Evolutionary conservation across 257 asterid species (phyloP).

Genomic region (Rhazya stricta): DNA sequence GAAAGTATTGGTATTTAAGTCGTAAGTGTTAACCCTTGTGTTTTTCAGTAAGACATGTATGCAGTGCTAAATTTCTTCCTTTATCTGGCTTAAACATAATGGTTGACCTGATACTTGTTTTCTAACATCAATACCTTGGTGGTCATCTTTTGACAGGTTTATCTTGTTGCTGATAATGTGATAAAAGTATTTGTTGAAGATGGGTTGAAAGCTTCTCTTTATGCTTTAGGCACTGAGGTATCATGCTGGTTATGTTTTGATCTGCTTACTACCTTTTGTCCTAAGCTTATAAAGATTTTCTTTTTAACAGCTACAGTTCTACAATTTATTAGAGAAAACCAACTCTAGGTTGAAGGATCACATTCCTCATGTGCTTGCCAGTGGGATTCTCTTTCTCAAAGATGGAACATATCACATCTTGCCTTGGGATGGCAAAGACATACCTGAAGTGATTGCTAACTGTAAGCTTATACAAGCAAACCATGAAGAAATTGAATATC

Average conservation of each 20-base stretch:
- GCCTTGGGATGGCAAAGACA: slow-evolving; percentile 83
- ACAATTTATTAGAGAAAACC: slow-evolving; percentile 41
- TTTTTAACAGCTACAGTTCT: slow-evolving; percentile 72
- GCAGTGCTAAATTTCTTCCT: not conserved
- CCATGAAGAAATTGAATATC: slow-evolving; percentile 47
- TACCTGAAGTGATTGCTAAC: slow-evolving; percentile 55
- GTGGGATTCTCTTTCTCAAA: slow-evolving; percentile 71
- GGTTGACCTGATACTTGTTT: not conserved
- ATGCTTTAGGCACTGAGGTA: slow-evolving; percentile 95
- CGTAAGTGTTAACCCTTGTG: too few relatives aligned
- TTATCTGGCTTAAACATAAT: not conserved
- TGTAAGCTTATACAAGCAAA: slow-evolving; percentile 33
- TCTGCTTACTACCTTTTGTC: slow-evolving; percentile 11
- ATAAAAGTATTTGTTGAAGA: slow-evolving; percentile 83
- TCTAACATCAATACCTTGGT: not conserved
- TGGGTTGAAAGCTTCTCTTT: slow-evolving; percentile 77
- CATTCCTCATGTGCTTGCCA: slow-evolving; percentile 69
- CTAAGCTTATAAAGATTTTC: slow-evolving; percentile 9
- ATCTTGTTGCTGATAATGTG: slow-evolving; percentile 60
- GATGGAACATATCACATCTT: slow-evolving; percentile 53
- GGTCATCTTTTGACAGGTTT: slow-evolving; percentile 51
- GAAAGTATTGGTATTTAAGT: not conserved
- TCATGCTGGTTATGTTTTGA: slow-evolving; percentile 12
- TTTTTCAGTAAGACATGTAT: not conserved
- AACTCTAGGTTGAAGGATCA: slow-evolving; percentile 64